These are phyloP conservation scores for Biancaea sappan DNA, from an alignment of 306 rosid genomes.

Conservation along the genomic window DNA sequence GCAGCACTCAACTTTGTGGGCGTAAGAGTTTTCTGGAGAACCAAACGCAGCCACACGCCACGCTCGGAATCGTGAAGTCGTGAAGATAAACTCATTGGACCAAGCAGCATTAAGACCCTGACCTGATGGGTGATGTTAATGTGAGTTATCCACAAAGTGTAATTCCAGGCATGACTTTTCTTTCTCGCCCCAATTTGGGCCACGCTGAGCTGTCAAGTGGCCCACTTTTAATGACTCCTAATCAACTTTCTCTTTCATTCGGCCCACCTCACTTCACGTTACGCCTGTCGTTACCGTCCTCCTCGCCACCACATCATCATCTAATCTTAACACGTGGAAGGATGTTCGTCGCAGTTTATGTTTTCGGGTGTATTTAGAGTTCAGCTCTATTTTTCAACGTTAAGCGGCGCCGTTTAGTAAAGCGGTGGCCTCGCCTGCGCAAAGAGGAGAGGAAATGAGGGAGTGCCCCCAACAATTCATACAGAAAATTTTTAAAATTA, in stretches of 20 bases:
- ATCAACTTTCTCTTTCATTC: not conserved
- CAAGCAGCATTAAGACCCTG: too few species aligned
- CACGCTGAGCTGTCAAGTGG: not conserved
- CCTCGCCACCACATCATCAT: not conserved
- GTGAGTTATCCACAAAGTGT: too few species aligned
- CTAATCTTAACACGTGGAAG: not conserved
- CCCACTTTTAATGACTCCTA: not conserved
- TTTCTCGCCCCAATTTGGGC: not conserved
- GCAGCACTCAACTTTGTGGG: too few species aligned
- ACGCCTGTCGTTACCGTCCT: not conserved
- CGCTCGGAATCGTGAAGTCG: too few species aligned
- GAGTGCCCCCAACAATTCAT: not conserved
- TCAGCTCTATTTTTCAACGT: not conserved
- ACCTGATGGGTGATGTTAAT: too few species aligned
- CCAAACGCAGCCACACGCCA: not conserved
- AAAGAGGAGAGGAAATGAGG: not conserved
- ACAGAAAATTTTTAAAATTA: too few species aligned
- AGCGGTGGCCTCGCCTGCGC: not conserved
- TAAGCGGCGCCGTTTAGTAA: not conserved
- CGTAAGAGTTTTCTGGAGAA: not conserved
- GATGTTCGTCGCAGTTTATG: not conserved
- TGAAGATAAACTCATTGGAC: not conserved
- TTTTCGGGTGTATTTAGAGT: not conserved
- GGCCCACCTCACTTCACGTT: not conserved
- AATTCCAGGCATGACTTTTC: not conserved